These are phyloP conservation scores for Eimeria maxima DNA, from an alignment of 169 alveolate species.

Conservation along the genomic window DNA sequence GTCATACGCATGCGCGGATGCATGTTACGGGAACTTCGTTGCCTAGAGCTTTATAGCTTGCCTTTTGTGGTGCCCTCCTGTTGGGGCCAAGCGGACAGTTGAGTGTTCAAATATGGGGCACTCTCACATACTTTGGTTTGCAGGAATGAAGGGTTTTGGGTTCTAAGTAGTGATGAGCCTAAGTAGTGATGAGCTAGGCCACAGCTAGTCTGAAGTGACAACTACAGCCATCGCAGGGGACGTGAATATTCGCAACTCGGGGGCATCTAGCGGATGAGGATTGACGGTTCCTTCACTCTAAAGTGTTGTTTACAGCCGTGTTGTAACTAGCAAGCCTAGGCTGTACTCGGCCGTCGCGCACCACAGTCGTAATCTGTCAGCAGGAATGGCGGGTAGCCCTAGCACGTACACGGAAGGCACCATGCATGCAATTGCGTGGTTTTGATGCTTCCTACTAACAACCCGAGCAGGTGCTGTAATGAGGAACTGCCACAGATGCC, in stretches of 20 bases:
- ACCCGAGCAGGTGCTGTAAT: not conserved
- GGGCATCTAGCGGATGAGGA: not conserved
- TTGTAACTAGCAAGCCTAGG: not conserved
- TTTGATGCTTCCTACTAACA: not conserved
- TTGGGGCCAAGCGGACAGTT: not conserved
- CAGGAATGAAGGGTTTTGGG: not conserved
- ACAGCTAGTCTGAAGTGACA: not conserved
- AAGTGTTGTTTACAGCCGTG: not conserved
- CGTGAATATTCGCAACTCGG: not conserved
- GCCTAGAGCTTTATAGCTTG: not conserved
- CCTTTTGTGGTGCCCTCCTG: not conserved
- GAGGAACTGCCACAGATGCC: not conserved
- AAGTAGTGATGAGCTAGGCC: not conserved
- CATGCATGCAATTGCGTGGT: not conserved
- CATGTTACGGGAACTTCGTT: not conserved
- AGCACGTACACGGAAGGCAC: not conserved
- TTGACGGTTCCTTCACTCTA: not conserved
- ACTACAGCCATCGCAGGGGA: conserved; percentile 2
- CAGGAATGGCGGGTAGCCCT: not conserved
- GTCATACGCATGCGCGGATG: not conserved
- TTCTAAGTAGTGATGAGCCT: no score
- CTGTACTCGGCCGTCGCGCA: not conserved
- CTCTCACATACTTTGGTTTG: not conserved
- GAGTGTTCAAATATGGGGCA: not conserved
- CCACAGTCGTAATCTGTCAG: not conserved